Base-by-base conservation (phyloP, 768 basidiomycete genomes). In the Boletus subcaerulescens region DNA sequence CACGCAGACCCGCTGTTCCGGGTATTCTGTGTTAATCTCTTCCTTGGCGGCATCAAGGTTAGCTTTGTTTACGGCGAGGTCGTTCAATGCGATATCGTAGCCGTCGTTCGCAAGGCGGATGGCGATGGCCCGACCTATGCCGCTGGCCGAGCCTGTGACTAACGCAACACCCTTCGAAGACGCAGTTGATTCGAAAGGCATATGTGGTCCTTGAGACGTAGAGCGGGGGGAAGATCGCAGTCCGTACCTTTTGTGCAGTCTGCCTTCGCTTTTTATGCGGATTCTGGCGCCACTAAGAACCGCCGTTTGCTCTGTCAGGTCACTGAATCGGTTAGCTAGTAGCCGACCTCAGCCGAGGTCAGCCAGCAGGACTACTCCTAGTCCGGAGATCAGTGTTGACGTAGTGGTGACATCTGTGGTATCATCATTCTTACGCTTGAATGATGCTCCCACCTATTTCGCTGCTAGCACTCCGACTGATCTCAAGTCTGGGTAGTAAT, bases 81-180 rank as follows among this genome's bases (percentile, higher is more conserved):
- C 73, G 57, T 71, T 75, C 18, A 76, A 47, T 1, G 59, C 71
- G 13, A 76, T 48, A 26, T 75, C 70, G 36, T 68, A 72, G 0
- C 75, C 75, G 24, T 75, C 72, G 7, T 50, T 56, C 1, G 74
- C 74, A 15, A 76, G 71, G 35, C 67, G 61, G 20, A 75, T 53
- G 17, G 75, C 72, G 18, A 75, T 73, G 15, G 48, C 48, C 4
- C 65, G 65, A 9, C 74, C 74, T 18, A 76, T 75, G 11, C 66
- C 73, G 22, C 53, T 65, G 13, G 62, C 68, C 0, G 70, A 61
- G 31, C 71, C 71, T 7, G 70, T 72, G 42, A 73, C 64, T 14
- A 73, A 43, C 15, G 70, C 71, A 33, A 65, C 58, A 3, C 70
- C 69, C 52, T 68, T 72, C 8, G 60, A 53, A 3, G n/a, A 40